phyloP scores from a whole-genome alignment of 306 rosid species.

The Quercus ilex region DNA sequence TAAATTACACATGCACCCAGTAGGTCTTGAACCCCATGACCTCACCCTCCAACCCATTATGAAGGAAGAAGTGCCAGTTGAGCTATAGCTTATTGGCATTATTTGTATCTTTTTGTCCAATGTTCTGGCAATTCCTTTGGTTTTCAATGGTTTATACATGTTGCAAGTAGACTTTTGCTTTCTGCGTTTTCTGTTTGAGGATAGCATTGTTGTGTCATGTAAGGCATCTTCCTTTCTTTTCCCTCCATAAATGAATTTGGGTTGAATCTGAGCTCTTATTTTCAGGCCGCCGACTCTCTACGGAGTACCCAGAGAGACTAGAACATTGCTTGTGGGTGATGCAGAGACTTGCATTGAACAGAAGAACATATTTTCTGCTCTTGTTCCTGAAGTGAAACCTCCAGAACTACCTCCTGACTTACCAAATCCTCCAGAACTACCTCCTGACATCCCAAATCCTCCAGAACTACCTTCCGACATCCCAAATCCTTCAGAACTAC shows the following conservation, averaged over 20 bases:
- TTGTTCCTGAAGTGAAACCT: constrained; percentile 61
- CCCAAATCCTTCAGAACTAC: constrained; percentile 34
- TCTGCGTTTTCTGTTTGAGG: not conserved
- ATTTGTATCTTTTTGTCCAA: not conserved
- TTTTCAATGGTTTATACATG: not conserved
- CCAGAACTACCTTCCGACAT: constrained; percentile 27
- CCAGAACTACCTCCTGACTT: constrained; percentile 47
- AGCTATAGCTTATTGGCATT: too few species aligned
- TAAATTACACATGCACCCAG: too few species aligned
- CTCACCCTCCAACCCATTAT: too few species aligned
- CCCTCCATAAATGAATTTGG: not conserved
- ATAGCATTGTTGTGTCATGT: not conserved
- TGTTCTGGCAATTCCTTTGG: constrained; percentile 5
- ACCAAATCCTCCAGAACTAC: constrained; percentile 38
- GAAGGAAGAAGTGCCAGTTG: too few species aligned
- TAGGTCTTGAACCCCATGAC: too few species aligned
- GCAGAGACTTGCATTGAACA: constrained; percentile 63
- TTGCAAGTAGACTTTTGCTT: not conserved
- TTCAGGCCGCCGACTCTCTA: constrained; percentile 81
- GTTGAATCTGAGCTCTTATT: constrained; percentile 19
- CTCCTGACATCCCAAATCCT: constrained; percentile 37
- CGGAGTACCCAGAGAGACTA: constrained; percentile 85
- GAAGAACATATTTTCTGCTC: constrained; percentile 55
- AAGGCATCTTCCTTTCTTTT: not conserved
- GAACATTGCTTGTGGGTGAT: constrained; percentile 61